Conservation (phyloP, 1,139 yeast genomes). For the Geotrichum aggregatum region DNA sequence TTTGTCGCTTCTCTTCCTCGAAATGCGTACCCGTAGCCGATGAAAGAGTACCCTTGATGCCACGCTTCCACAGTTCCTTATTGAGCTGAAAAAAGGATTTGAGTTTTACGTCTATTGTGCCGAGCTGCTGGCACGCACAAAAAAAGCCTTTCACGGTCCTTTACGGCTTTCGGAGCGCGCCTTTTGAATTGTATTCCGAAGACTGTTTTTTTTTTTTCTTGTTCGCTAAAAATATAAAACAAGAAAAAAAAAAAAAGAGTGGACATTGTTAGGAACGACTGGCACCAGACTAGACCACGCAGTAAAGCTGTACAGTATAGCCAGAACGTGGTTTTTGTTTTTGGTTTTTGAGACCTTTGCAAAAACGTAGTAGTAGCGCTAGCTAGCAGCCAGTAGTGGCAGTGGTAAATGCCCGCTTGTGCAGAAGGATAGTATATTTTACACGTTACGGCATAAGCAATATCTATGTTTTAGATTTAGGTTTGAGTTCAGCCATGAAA, state of each 20-base stretch:
- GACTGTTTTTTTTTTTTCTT: slow-evolving; percentile 43
- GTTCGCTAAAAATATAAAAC: not conserved
- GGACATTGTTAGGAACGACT: too few relatives aligned
- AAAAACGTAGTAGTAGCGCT: too few relatives aligned
- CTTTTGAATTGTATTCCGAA: slow-evolving; percentile 98
- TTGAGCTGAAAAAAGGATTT: slow-evolving; percentile 98
- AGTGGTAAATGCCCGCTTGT: too few relatives aligned
- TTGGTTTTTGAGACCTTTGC: not conserved
- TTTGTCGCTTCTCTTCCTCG: slow-evolving; percentile 99
- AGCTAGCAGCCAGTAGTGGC: too few relatives aligned
- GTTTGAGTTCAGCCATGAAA: too few relatives aligned
- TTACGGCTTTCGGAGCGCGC: slow-evolving; percentile 99
- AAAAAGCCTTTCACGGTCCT: slow-evolving; percentile 98
- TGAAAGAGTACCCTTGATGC: slow-evolving; percentile 97
- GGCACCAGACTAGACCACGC: too few relatives aligned
- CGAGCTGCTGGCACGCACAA: slow-evolving; percentile 98
- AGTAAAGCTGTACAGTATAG: not conserved
- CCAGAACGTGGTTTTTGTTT: too few relatives aligned
- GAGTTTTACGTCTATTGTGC: slow-evolving; percentile 97
- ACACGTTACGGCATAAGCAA: too few relatives aligned
- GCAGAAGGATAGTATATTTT: too few relatives aligned
- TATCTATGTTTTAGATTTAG: too few relatives aligned
- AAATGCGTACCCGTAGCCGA: slow-evolving; percentile 98
- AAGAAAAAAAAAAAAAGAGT: not conserved
- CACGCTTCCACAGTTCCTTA: slow-evolving; percentile 99